A percentile compares a stretch with the other conserved stretches of the same genome.
Conservation (phyloP, 164 flowering plant genomes). For the Dillenia turbinata region DNA sequence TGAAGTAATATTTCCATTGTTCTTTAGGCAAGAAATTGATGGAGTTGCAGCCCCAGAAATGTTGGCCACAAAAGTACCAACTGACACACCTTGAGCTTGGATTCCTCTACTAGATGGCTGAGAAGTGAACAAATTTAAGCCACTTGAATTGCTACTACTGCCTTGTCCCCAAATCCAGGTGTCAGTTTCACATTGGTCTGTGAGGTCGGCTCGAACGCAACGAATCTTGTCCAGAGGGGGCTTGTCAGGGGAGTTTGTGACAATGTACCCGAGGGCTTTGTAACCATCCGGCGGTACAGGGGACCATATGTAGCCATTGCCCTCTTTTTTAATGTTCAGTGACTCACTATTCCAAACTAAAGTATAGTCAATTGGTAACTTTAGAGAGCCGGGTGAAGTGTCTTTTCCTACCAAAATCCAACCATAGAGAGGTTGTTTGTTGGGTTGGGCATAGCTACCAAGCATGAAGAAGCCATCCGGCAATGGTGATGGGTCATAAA, state of each 20-base stretch:
- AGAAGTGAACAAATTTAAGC: constrained; percentile 27
- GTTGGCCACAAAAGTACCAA: constrained; percentile 50
- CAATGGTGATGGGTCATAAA: constrained; percentile 57
- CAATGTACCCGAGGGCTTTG: constrained; percentile 50
- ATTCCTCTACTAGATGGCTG: constrained; percentile 46
- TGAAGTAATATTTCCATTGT: constrained; percentile 17
- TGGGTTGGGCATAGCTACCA: constrained; percentile 72
- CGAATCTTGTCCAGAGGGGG: constrained; percentile 57
- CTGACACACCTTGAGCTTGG: constrained; percentile 44
- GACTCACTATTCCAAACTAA: constrained; percentile 67
- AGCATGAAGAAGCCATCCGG: constrained; percentile 69
- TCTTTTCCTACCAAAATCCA: constrained; percentile 61
- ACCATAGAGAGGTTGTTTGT: constrained; percentile 60
- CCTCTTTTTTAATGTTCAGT: constrained; percentile 47
- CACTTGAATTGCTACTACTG: constrained; percentile 11
- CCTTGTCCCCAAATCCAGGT: constrained; percentile 48
- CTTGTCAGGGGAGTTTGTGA: constrained; percentile 60
- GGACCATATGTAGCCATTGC: constrained; percentile 58
- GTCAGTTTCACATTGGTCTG: constrained; percentile 42
- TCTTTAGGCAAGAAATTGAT: constrained; percentile 51
- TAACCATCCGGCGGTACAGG: constrained; percentile 71
- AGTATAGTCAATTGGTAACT: constrained; percentile 56
- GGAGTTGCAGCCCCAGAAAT: constrained; percentile 16
- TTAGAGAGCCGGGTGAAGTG: constrained; percentile 15
- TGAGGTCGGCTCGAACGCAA: constrained; percentile 67